Evolutionary conservation across 495 filamentous ascomycete species (phyloP).

Genomic region (Pseudevernia furfuracea): DNA sequence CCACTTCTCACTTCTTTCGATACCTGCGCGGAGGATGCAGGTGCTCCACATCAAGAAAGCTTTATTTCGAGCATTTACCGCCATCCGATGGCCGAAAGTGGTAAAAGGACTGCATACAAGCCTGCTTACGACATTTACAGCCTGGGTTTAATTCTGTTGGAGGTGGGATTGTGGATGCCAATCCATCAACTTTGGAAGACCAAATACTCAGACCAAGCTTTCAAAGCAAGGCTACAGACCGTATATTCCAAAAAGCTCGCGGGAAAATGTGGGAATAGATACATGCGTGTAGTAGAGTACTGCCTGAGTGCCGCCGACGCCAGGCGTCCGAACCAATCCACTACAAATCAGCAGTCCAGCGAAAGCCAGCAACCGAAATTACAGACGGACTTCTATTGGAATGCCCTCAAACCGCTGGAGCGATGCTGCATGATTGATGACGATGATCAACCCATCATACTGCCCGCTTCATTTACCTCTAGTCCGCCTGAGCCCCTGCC

Average conservation of each 20-base stretch:
- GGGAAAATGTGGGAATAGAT: slow-evolving; percentile 66
- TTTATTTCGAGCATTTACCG: slow-evolving; percentile 60
- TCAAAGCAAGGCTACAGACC: slow-evolving; percentile 55
- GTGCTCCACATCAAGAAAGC: slow-evolving; percentile 38
- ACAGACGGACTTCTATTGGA: slow-evolving; percentile 34
- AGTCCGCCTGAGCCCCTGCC: background rate
- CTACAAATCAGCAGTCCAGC: background rate
- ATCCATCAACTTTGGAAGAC: slow-evolving; percentile 60
- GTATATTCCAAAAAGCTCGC: slow-evolving; percentile 58
- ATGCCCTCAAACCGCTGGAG: slow-evolving; percentile 35
- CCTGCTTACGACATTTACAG: slow-evolving; percentile 74
- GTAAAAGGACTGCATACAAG: slow-evolving; percentile 25
- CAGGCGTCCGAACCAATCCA: background rate
- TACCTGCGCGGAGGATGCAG: slow-evolving; percentile 62
- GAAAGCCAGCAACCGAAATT: slow-evolving; percentile 23
- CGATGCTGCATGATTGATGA: slow-evolving; percentile 37
- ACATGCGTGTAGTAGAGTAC: slow-evolving; percentile 71
- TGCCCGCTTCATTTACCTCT: slow-evolving; percentile 14
- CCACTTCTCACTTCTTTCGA: slow-evolving; percentile 77
- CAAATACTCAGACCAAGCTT: slow-evolving; percentile 56
- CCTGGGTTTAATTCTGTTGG: slow-evolving; percentile 72
- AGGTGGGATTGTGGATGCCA: slow-evolving; percentile 84
- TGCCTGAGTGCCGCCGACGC: slow-evolving; percentile 68
- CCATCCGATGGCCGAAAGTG: slow-evolving; percentile 50
- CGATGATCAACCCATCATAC: slow-evolving; percentile 19